Conservation (phyloP, 208 protist species). For the Trypanosoma conorhini region DNA sequence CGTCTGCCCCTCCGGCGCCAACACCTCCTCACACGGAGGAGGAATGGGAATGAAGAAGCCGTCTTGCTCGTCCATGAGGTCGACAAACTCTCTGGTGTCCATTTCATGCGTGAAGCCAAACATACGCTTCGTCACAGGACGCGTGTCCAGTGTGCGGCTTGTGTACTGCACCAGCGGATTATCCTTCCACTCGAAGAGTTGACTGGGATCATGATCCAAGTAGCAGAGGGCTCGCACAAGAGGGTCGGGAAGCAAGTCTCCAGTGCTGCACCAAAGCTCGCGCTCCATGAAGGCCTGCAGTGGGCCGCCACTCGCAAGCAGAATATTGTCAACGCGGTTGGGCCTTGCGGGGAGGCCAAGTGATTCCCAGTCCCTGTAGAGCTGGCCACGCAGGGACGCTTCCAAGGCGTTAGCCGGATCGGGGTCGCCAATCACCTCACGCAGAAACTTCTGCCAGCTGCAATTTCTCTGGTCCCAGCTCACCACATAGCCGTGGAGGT, state of each 20-base stretch:
- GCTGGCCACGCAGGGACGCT: conserved; percentile 44
- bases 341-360: conserved; percentile 43
- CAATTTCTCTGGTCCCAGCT: conserved; percentile 49
- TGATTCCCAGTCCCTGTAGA: conserved; percentile 43
- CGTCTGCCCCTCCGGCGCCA: background rate
- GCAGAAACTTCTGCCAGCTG: conserved; percentile 52
- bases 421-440: conserved; percentile 52
- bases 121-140: conserved; percentile 12
- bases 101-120: conserved; percentile 28
- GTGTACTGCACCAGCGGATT: conserved; percentile 44
- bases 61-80: conserved; percentile 21
- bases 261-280: conserved; percentile 29
- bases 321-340: conserved; percentile 55
- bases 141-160: background rate
- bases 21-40: conserved; percentile 6
- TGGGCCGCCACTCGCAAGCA: conserved; percentile 45
- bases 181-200: conserved; percentile 38
- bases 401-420: conserved; percentile 37
- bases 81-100: conserved; percentile 35
- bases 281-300: conserved; percentile 57
- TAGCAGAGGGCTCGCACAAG: conserved; percentile 35
- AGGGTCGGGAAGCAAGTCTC: conserved; percentile 37
- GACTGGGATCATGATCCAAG: conserved; percentile 27
- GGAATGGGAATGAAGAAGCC: conserved; percentile 26
- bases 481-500: conserved; percentile 42